Evolutionary conservation across 2,329 filamentous ascomycete species (phyloP), one percentile per base, ranked within the genome.

Genomic region (Lachnellula suecica): DNA sequence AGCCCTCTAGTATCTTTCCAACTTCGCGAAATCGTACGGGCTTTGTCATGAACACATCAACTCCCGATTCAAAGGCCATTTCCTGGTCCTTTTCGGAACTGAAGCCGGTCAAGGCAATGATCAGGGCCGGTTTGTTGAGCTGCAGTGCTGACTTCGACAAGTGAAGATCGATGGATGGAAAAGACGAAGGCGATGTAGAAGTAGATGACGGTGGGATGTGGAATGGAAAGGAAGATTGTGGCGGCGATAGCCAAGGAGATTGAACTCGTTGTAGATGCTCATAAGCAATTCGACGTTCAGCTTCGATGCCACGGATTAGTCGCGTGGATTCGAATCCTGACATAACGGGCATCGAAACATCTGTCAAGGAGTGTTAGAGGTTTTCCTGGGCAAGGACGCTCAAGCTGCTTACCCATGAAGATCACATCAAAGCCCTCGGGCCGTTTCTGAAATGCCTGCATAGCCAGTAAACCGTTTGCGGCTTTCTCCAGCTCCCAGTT

Each of bases 281-380:
- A 62, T 60, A 43, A 54, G 60, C 34, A 46, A 57, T 25, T 4
- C 54, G 47, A 41, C 56, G 47, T 48, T 60, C 51, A 38, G 47
- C 37, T 59, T 82, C 78, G 15, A 75, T 68, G 4, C 70, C 69
- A 9, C 79, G 72, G 25, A 82, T 81, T 35, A 66, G 68, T 6
- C 70, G 69, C 11, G 77, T 79, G 0, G 74, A 68, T 49, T 76
- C 71, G 13, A 77, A 64, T 0, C 76, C 76, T 50, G 79, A 71
- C 67, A 81, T 77, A 6, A 81, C 67, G 0, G 79, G 79, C 79
- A 82, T 82, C 47, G 74, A 75, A 4, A 81, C 70, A 58, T 82
- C 79, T 70, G 60, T 61, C 10, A 59, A 2, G 15, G 11, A 47
- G 40, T 19, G 11, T 74, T 75, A 25, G 74, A 63, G 9, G 74